Evolutionary conservation across 2,329 filamentous ascomycete genomes (phyloP), one percentile per base, ranked within the genome.

Genomic region (Fusarium drepaniforme): DNA sequence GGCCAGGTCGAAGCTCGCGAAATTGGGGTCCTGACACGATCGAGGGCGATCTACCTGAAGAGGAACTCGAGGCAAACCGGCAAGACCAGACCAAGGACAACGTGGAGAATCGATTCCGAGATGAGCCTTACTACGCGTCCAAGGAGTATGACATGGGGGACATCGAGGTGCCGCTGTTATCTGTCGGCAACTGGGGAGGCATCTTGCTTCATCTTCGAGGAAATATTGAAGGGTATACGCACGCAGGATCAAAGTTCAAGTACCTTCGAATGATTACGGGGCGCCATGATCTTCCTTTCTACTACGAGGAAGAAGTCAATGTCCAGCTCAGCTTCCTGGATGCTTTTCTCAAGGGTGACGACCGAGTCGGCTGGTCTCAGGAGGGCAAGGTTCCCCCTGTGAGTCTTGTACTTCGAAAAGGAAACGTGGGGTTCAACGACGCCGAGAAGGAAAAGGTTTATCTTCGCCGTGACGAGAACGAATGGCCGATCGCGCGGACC

Each of bases 201-300:
- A 94, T 94, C 58, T 81, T 92, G 5, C 85, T 94, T 1, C 92
- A 94, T 75, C 85, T 94, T 7, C 86, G 92, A 9, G 92, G 92
- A 3, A 94, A 94, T 73, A 86, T 94, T 9, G 87, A 92, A 76
- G 92, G 92, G 0, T 94, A 88, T 67, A 83, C 84, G 2, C 86
- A 90, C 58, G 92, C 92, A 0, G 90, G 91, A 1, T 93, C 92
- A 0, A 85, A 90, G 68, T 84, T 91, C 71, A 94, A 94, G 80
- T 94, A 92, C 74, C 85, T 94, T 0, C 88, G 92, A 8, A 90
- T 93, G 79, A 92, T 94, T 77, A 91, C 89, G 0, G 92, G 93
- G 3, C 87, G 93, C 0, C 92, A 94, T 72, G 92, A 94, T 75
- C 84, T 94, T 2, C 92, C 92, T 0, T 94, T 94, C 80, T 94